Base-by-base conservation (phyloP, 2,329 filamentous ascomycete genomes). In the Eutypella sp. region DNA sequence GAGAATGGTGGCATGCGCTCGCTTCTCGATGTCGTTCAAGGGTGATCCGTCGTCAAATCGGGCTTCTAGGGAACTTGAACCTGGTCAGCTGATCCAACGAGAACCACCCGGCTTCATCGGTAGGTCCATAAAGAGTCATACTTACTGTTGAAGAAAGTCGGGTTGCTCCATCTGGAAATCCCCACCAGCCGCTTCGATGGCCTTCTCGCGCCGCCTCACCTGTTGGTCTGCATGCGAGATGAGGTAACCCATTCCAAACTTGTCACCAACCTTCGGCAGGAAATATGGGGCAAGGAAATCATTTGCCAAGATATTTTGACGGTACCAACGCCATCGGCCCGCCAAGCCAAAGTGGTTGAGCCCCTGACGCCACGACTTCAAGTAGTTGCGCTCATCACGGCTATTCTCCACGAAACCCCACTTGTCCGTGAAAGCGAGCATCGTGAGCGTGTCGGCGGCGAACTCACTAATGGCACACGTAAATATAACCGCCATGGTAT, bases 371-470 rank as follows among this genome's bases (percentile, higher is more conserved):
- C 64, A 70, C 40, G 64, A 64, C 10, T 41, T 44, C 11, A 70
- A 52, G 18, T 70, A 58, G 13, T 52, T 48, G 22, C 63, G 60
- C 47, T 69, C 66, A 50, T 70, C 68, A 20, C 64, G 58, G 45
- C 64, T 59, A 39, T 68, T 66, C 48, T 57, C 45, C 13, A 71
- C 63, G 42, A 67, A 67, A 1, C 67, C 67, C 57, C 66, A 70
- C 3, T 66, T 56, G 3, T 60, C 40, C 4, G 53, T 57, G 47
- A 71, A 71, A 2, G 58, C 59, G 8, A 71, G 57, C 57, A 66
- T 64, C 7, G 63, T 65, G 60, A 71, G 66, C 34, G 69, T 63
- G 40, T 71, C 68, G 4, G 66, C 65, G 2, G 67, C 66, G 47
- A 68, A 70, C 46, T 69, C 60, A 16, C 56, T 57, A 20, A 33